phyloP scores from a whole-genome alignment of 2,329 filamentous ascomycete genomes.

The Fusarium torreyae region DNA sequence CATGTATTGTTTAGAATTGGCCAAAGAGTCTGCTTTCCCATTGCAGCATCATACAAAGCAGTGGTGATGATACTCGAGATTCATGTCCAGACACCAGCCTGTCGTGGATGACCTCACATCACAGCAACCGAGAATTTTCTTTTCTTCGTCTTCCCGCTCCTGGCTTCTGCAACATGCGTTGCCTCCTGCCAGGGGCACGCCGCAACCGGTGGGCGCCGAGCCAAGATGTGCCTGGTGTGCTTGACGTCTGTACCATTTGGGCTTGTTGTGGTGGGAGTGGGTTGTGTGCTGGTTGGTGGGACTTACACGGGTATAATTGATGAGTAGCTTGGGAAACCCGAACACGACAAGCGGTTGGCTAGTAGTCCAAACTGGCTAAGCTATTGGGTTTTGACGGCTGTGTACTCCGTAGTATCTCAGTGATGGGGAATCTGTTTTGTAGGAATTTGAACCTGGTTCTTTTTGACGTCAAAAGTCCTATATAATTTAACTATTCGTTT shows the following conservation, averaged over 20 bases:
- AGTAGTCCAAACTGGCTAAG: conserved; percentile 4
- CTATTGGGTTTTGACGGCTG: conserved; percentile 11
- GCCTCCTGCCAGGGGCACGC: conserved; percentile 41
- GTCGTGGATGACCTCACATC: conserved; percentile 15
- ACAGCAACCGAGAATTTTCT: conserved; percentile 16
- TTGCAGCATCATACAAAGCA: conserved; percentile 13
- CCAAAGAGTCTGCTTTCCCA: background rate
- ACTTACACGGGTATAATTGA: conserved; percentile 41
- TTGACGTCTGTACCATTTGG: conserved; percentile 35
- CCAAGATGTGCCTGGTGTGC: conserved; percentile 32
- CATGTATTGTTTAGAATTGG: background rate
- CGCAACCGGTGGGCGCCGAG: conserved; percentile 35
- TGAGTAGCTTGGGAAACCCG: conserved; percentile 37
- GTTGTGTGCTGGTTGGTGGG: conserved; percentile 40
- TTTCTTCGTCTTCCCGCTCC: conserved; percentile 18
- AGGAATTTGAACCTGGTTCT: conserved; percentile 1
- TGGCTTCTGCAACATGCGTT: conserved; percentile 22
- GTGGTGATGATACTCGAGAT: conserved; percentile 27
- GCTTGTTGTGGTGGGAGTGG: conserved; percentile 41
- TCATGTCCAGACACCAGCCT: conserved; percentile 14
- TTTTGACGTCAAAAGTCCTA: conserved; percentile 6
- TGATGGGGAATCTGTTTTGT: conserved; percentile 4
- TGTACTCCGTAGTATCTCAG: conserved; percentile 3
- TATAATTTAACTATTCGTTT: too few species aligned
- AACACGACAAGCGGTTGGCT: conserved; percentile 37